Evolutionary conservation across 306 rosid species (phyloP).

Genomic region (Adenanthera pavonina): DNA sequence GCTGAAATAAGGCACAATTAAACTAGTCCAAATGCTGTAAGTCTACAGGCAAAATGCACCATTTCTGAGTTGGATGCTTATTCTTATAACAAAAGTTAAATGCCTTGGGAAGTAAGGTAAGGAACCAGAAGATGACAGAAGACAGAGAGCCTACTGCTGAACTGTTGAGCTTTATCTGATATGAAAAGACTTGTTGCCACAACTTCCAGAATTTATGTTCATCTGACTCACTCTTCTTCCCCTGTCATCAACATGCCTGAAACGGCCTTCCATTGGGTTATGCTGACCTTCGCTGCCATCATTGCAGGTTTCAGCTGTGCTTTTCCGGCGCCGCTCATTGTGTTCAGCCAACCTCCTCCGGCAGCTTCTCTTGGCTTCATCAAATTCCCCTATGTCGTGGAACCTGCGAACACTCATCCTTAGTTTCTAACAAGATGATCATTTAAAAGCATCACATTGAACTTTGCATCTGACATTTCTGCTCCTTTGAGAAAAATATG

Average conservation of each 20-base stretch:
- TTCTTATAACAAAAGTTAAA: constrained; percentile 23
- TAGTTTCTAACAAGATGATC: constrained; percentile 3
- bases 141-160: constrained; percentile 65
- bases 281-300: constrained; percentile 54
- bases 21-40: background rate
- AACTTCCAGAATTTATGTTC: constrained; percentile 45
- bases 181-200: constrained; percentile 60
- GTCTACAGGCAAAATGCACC: constrained; percentile 26
- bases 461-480: background rate
- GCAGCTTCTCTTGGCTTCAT: constrained; percentile 92
- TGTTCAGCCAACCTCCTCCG: constrained; percentile 85
- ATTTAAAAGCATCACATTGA: constrained; percentile 12
- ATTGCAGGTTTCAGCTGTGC: constrained; percentile 49
- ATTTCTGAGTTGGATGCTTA: constrained; percentile 36
- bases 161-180: constrained; percentile 47
- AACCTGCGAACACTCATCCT: constrained; percentile 56
- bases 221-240: constrained; percentile 48
- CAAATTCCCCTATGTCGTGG: constrained; percentile 84
- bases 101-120: constrained; percentile 36
- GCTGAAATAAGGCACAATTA: background rate
- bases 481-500: background rate
- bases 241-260: constrained; percentile 49
- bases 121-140: constrained; percentile 66
- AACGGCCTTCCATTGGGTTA: constrained; percentile 45
- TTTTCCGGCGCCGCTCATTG: constrained; percentile 83